Evolutionary conservation across 1,284 basidiomycete genomes (phyloP).

Genomic region (Meira nashicola): DNA sequence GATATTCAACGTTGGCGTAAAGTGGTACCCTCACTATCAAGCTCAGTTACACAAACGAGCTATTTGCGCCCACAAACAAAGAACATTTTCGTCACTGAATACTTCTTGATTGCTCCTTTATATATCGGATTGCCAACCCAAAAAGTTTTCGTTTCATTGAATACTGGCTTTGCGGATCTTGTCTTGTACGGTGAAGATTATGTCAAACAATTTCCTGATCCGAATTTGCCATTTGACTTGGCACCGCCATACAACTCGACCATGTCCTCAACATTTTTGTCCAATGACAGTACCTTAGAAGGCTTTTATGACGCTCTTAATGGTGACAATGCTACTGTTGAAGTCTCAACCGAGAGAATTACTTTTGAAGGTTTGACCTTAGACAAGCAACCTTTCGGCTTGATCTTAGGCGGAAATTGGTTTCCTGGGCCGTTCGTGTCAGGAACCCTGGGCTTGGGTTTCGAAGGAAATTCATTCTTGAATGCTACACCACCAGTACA

Average conservation of each 20-base stretch:
- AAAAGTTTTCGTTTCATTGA: background rate
- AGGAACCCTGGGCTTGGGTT: background rate
- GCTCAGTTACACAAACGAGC: no score
- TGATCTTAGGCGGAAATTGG: background rate
- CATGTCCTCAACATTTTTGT: background rate
- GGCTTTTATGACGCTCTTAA: background rate
- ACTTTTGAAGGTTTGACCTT: background rate
- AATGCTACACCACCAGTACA: background rate
- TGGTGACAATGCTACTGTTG: background rate
- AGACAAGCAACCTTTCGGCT: background rate
- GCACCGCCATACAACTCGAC: background rate
- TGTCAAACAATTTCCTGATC: no score
- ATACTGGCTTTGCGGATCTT: background rate
- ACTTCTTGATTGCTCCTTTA: no score
- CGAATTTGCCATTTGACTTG: background rate
- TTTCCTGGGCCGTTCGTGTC: background rate
- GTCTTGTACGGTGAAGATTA: background rate
- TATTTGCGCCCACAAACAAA: no score
- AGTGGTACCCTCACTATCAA: no score
- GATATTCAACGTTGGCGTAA: no score
- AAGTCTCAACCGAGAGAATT: background rate
- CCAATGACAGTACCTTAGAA: background rate
- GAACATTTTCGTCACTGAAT: no score
- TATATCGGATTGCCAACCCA: background rate
- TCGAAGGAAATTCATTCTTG: background rate